Evolutionary conservation across 305 asterid species (phyloP).

Genomic region (Fraxinus floribunda): DNA sequence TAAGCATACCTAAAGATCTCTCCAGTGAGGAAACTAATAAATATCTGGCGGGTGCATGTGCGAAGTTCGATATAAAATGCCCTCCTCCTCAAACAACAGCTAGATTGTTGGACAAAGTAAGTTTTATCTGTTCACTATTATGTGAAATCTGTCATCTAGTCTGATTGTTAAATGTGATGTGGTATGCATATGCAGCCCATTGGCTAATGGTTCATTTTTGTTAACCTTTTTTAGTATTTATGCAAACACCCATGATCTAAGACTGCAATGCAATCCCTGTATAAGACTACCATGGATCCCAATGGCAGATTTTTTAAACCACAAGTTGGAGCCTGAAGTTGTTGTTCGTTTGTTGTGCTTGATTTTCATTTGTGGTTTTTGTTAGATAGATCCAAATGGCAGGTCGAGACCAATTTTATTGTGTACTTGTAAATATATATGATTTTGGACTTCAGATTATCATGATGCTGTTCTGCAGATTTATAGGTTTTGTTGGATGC

Average conservation of each 20-base stretch:
- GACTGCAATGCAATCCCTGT: background rate
- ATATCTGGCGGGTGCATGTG: constrained; percentile 72
- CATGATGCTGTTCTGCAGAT: background rate
- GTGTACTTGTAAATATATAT: background rate
- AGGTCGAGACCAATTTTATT: background rate
- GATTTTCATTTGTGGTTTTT: background rate
- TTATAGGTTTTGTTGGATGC: background rate
- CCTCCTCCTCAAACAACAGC: constrained; percentile 91
- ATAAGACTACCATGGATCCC: background rate
- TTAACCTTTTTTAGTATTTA: background rate
- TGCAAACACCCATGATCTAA: background rate
- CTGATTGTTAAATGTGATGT: background rate
- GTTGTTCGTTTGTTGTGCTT: background rate
- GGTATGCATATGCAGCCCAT: background rate
- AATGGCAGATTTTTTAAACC: background rate
- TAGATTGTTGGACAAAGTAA: constrained; percentile 82
- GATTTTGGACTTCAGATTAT: background rate
- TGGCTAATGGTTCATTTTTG: constrained; percentile 7
- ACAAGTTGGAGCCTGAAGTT: background rate
- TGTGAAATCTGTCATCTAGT: background rate
- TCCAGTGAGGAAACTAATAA: constrained; percentile 71
- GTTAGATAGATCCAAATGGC: background rate
- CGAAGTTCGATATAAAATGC: constrained; percentile 72
- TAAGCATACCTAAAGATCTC: constrained; percentile 81
- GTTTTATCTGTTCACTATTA: background rate